phyloP scores from a whole-genome alignment of 352 stramenopile species.

The Phytophthora uliginosa region DNA sequence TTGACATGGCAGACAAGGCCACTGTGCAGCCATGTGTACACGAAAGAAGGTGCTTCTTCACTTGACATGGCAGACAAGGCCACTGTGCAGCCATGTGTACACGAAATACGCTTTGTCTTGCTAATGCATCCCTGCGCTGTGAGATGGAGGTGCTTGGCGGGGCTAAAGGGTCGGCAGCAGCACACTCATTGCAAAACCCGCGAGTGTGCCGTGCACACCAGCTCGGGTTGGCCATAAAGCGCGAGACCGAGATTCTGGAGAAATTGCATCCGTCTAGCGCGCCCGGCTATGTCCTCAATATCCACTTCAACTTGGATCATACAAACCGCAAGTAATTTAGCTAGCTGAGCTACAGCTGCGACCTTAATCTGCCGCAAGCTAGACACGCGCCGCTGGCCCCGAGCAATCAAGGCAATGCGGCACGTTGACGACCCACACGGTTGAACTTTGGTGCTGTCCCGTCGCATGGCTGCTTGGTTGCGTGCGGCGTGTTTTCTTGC shows the following conservation, averaged over 20 bases:
- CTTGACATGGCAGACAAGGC: too few species aligned
- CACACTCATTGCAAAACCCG: constrained; percentile 4
- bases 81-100: neutral
- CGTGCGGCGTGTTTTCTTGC: constrained; percentile 16
- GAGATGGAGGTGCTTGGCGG: neutral
- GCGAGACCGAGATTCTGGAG: constrained; percentile 1
- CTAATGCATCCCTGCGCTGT: neutral
- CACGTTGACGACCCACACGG: constrained; percentile 3
- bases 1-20: neutral
- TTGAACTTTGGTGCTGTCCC: constrained; percentile 13
- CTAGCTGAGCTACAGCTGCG: neutral
- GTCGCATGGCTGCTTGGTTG: constrained; percentile 23
- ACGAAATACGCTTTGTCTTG: neutral
- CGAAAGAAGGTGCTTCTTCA: too few species aligned
- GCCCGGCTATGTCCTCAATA: neutral
- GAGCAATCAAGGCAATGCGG: constrained; percentile 15
- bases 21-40: neutral
- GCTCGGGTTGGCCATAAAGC: neutral
- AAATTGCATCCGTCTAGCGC: constrained; percentile 1
- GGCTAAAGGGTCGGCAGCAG: neutral
- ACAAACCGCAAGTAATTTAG: constrained; percentile 11
- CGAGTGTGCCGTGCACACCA: neutral
- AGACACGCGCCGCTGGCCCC: constrained; percentile 1
- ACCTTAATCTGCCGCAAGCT: neutral
- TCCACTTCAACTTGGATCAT: constrained; percentile 27